phyloP scores from a whole-genome alignment of 2,329 filamentous ascomycete genomes.

The Talaromyces amestolkiae region DNA sequence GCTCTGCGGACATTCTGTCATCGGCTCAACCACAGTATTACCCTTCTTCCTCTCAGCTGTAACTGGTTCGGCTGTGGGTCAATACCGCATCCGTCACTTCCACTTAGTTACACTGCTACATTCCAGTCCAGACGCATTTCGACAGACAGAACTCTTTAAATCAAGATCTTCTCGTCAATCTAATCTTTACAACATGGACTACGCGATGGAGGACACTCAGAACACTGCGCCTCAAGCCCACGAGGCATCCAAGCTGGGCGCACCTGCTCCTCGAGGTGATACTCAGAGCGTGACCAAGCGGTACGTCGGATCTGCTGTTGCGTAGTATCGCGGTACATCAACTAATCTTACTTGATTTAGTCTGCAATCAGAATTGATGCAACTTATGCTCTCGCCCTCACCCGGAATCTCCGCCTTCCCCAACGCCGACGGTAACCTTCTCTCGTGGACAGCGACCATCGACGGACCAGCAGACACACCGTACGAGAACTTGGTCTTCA shows the following conservation, averaged over 20 bases:
- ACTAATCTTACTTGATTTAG: conserved; percentile 46
- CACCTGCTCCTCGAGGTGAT: conserved; percentile 59
- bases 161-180: not conserved
- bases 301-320: conserved; percentile 41
- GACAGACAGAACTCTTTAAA: conserved; percentile 10
- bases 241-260: conserved; percentile 60
- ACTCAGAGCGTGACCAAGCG: conserved; percentile 75
- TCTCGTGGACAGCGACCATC: conserved; percentile 92
- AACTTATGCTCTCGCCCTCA: conserved; percentile 92
- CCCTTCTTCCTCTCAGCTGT: not conserved
- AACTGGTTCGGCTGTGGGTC: conserved; percentile 8
- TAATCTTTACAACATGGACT: conserved; percentile 46
- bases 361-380: conserved; percentile 95
- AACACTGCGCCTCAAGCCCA: conserved; percentile 64
- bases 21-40: not conserved
- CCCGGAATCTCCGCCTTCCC: conserved; percentile 95
- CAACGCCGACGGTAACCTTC: conserved; percentile 81
- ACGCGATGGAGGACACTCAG: conserved; percentile 61
- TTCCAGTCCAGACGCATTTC: conserved; percentile 25
- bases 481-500: conserved; percentile 83
- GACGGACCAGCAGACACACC: conserved; percentile 87
- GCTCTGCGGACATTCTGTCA: not conserved
- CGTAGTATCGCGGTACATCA: not conserved
- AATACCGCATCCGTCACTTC: conserved; percentile 17
- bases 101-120: conserved; percentile 13